Evolutionary conservation across 805 yeast genomes (phyloP).

Genomic region (Limtongia smithiae): DNA sequence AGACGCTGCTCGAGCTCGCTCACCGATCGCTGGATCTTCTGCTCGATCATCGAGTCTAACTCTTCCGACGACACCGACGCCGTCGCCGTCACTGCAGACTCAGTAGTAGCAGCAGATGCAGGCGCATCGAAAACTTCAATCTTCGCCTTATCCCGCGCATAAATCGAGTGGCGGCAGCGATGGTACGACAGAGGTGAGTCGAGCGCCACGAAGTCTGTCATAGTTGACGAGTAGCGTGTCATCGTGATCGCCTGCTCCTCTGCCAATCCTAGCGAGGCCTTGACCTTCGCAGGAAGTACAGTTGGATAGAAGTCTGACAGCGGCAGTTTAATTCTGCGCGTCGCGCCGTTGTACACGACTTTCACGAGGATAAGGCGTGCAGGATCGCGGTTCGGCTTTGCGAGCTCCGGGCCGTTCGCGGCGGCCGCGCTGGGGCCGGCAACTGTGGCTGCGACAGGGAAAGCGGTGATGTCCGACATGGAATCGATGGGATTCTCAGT

Average conservation of each 20-base stretch:
- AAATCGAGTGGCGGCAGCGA: constrained; percentile 16
- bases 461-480: no score
- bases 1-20: no score
- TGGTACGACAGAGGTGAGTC: constrained; percentile 15
- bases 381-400: constrained; percentile 5
- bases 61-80: background rate
- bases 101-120: background rate
- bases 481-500: no score
- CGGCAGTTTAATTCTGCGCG: constrained; percentile 21
- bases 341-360: constrained; percentile 12
- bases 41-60: no score
- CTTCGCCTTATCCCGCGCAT: constrained; percentile 21
- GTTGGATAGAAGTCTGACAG: constrained; percentile 6
- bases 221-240: constrained; percentile 21
- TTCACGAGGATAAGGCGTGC: constrained; percentile 17
- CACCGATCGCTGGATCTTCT: no score
- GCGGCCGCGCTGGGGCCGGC: constrained; percentile 2
- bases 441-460: background rate
- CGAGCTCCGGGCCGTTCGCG: background rate
- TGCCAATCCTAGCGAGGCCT: constrained; percentile 20
- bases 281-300: constrained; percentile 9
- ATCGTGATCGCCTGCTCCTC: constrained; percentile 4
- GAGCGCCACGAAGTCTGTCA: constrained; percentile 11
- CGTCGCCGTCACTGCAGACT: background rate
- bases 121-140: constrained; percentile 14